phyloP scores from a whole-genome alignment of 2,329 filamentous ascomycete species.

The Penicillium sp. region DNA sequence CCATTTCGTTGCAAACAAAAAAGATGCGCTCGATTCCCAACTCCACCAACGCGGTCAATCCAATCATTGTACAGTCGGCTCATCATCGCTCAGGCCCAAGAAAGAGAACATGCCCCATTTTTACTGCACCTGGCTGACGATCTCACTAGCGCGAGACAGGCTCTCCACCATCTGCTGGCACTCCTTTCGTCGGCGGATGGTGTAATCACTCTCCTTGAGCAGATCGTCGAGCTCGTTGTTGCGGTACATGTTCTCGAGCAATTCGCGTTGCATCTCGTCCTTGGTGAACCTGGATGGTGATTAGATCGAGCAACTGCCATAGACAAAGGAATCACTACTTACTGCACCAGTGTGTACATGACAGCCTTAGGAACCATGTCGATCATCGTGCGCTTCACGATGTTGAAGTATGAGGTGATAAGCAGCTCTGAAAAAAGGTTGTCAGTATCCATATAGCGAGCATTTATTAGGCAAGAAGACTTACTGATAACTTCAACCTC shows the following conservation, averaged over 20 bases:
- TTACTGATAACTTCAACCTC: conserved; percentile 98
- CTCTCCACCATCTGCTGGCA: conserved; percentile 99
- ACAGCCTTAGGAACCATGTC: conserved; percentile 99
- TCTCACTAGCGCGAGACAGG: conserved; percentile 85
- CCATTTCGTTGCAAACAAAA: conserved; percentile 18
- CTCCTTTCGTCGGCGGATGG: conserved; percentile 90
- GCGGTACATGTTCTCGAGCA: conserved; percentile 97
- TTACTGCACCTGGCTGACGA: conserved; percentile 78
- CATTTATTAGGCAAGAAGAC: conserved; percentile 43
- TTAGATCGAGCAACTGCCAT: conserved; percentile 11
- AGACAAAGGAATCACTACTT: conserved; percentile 50
- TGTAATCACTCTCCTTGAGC: conserved; percentile 98
- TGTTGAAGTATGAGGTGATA: conserved; percentile 97
- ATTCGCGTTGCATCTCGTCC: conserved; percentile 97
- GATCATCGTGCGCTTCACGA: conserved; percentile 97
- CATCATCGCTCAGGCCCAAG: background rate
- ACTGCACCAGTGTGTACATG: conserved; percentile 96
- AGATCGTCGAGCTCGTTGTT: conserved; percentile 87
- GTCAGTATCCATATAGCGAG: conserved; percentile 16
- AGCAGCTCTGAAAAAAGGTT: conserved; percentile 70
- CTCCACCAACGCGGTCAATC: conserved; percentile 22
- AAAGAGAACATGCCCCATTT: background rate
- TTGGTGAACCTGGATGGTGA: conserved; percentile 73
- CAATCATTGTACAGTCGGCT: conserved; percentile 26
- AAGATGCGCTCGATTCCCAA: conserved; percentile 16